phyloP scores from a whole-genome alignment of 176 grass and related monocot genomes.

The Tillandsia leiboldiana region DNA sequence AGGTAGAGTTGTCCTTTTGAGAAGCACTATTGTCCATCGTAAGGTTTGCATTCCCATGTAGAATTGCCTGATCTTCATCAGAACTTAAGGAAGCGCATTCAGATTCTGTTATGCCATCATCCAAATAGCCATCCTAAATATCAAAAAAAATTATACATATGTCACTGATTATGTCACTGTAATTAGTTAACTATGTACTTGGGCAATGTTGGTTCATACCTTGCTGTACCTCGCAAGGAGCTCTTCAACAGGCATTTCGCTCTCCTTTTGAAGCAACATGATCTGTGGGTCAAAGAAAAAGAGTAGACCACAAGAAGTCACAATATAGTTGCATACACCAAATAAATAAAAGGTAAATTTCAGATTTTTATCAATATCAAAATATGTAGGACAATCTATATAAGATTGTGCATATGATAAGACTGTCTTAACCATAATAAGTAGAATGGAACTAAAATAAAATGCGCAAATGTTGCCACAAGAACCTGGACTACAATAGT shows the following conservation, averaged over 20 bases:
- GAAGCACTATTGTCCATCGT: slow-evolving; percentile 3
- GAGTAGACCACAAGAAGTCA: not conserved
- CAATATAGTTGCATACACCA: not conserved
- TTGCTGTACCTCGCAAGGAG: slow-evolving; percentile 80
- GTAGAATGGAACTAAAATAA: no score
- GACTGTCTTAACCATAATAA: no score
- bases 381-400: not conserved
- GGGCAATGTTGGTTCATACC: slow-evolving; percentile 36
- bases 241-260: slow-evolving; percentile 81
- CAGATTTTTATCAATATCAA: not conserved
- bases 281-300: slow-evolving; percentile 43
- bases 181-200: slow-evolving; percentile 16
- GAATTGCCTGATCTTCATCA: slow-evolving; percentile 34
- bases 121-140: slow-evolving; percentile 73
- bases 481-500: no score
- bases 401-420: no score
- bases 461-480: no score
- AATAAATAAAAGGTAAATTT: slow-evolving; percentile 3
- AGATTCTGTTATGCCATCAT: slow-evolving; percentile 40
- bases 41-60: slow-evolving; percentile 17
- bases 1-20: slow-evolving; percentile 18
- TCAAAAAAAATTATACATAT: slow-evolving; percentile 10
- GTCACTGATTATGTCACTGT: slow-evolving; percentile 20
- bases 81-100: slow-evolving; percentile 45
- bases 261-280: slow-evolving; percentile 87